Conservation (phyloP, 148 eudicot species). For the Silene uniflora region DNA sequence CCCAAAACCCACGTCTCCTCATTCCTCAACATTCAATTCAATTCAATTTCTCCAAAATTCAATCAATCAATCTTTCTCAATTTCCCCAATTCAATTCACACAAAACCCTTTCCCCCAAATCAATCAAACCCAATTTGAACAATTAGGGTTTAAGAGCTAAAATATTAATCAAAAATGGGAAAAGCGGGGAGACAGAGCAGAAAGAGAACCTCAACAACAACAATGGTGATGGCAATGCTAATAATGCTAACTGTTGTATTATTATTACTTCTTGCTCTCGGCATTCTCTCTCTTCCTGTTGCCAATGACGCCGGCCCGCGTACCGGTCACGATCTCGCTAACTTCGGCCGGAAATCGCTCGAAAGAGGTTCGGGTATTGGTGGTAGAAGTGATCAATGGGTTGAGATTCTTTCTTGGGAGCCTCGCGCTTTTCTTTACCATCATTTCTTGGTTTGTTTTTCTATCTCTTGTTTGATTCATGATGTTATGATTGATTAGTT, state of each 20-base stretch:
- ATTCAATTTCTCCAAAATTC: neutral
- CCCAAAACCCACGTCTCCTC: neutral
- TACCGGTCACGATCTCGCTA: slow-evolving; percentile 39
- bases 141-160: neutral
- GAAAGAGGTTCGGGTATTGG: slow-evolving; percentile 43
- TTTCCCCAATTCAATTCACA: neutral
- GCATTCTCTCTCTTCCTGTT: slow-evolving; percentile 78
- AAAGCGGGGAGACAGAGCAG: slow-evolving; percentile 35
- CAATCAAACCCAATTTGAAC: neutral
- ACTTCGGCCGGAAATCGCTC: slow-evolving; percentile 53
- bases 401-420: slow-evolving; percentile 86
- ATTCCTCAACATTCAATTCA: neutral
- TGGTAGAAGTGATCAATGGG: slow-evolving; percentile 67
- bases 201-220: slow-evolving; percentile 55
- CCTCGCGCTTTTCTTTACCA: slow-evolving; percentile 85
- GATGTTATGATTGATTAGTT: neutral
- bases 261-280: slow-evolving; percentile 75
- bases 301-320: slow-evolving; percentile 34
- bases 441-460: slow-evolving; percentile 55
- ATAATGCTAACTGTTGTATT: slow-evolving; percentile 61
- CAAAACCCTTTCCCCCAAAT: neutral
- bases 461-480: neutral
- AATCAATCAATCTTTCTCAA: too few relatives aligned
- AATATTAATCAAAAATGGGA: slow-evolving; percentile 32
- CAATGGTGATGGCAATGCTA: slow-evolving; percentile 61